Base-by-base conservation (phyloP, 1,284 basidiomycete species). In the Fomitopsis palustris region DNA sequence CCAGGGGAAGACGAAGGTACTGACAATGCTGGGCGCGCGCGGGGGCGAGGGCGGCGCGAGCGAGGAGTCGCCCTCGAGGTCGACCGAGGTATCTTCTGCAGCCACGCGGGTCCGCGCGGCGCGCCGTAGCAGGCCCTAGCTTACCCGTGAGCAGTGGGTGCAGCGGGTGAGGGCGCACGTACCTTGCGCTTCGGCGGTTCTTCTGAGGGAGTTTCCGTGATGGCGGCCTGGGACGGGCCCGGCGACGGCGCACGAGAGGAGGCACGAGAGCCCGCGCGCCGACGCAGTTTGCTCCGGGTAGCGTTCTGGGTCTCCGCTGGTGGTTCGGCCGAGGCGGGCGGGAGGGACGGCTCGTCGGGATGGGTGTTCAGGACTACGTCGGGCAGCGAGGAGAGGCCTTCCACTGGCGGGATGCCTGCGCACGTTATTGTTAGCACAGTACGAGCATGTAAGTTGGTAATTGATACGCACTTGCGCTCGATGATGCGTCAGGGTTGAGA, bases 291-390 rank as follows among this genome's bases (percentile, higher is more conserved):
- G 10, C 61, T 60, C 9, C 52, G 55, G 23, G 45, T 27, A 3
- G 57, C 17, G 14, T 33, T 19, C 43, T 45, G 33, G 4, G 51
- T 43, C 39, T 54, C 29, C 47, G 58, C 53, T 14, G 35, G 54
- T 4, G 53, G 52, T 25, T 43, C 55, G n/a, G 38, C 17, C 2
- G 49, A 35, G 2, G 57, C 31, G 12, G 67, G 65, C 10, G 70
- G 65, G 4, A 69, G 59, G 0, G 68, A 69, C 1, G 72, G 71
- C 54, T 74, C 73, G 1, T 70, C 68, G n/a, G 68, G 64, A 39
- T 70, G 60, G 0, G 75, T 72, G 53, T 75, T 74, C 0, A 69
- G 69, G 0, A 74, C 65, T 1, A 72, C 63, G 27, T 74, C 72
- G 3, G 73, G 73, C 0, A 74, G 60, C 9, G 65, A 53, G 0